Evolutionary conservation across 2,329 filamentous ascomycete genomes (phyloP).

Genomic region (Penicillium paneum): DNA sequence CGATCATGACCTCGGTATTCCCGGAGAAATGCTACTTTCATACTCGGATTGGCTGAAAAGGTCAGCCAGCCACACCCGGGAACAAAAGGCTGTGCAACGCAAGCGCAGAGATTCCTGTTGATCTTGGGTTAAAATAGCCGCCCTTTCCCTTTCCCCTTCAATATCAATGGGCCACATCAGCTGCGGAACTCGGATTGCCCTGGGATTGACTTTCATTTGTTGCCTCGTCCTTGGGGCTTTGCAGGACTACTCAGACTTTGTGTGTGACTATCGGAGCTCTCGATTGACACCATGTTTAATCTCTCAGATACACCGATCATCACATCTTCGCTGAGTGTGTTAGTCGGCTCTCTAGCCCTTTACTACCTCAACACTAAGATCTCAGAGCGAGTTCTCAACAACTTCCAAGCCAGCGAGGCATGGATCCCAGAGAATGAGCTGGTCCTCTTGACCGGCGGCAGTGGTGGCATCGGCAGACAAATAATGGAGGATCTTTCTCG

Average conservation of each 20-base stretch:
- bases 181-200: too few species aligned
- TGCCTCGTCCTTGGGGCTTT: background rate
- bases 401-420: background rate
- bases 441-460: slow-evolving; percentile 20
- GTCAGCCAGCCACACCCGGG: background rate
- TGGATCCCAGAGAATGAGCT: slow-evolving; percentile 17
- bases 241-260: background rate
- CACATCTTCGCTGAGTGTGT: background rate
- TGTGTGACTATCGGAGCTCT: background rate
- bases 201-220: background rate
- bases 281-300: background rate
- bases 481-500: slow-evolving; percentile 17
- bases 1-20: too few species aligned
- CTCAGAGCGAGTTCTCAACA: background rate
- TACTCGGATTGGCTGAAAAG: background rate
- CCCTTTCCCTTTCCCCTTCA: too few species aligned
- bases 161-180: background rate
- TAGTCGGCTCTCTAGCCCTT: background rate
- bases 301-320: background rate
- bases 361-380: background rate
- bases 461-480: slow-evolving; percentile 21
- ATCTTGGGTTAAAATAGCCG: too few species aligned
- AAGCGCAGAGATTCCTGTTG: background rate
- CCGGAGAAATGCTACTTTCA: background rate
- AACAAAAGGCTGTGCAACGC: background rate